phyloP scores from a whole-genome alignment of 192 early-diverging fungal genomes.

The Backusella parvicylindrica region DNA sequence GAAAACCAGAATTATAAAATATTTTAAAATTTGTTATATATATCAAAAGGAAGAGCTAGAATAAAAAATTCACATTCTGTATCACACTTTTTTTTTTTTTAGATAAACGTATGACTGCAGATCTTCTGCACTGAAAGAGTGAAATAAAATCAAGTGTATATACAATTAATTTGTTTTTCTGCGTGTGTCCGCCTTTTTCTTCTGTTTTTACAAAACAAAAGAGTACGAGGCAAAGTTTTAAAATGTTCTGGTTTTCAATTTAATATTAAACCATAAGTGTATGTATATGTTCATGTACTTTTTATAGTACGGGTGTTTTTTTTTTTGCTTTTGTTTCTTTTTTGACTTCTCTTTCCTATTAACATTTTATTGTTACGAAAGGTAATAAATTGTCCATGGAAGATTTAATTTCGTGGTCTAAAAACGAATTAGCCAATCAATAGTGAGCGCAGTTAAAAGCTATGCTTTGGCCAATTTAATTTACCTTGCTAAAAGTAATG shows the following conservation, averaged over 20 bases:
- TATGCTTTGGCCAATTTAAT: background rate
- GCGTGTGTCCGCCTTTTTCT: background rate
- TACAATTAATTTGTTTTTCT: background rate
- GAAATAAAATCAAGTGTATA: background rate
- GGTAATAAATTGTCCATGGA: background rate
- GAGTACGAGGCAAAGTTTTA: background rate
- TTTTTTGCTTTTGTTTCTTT: too few species aligned
- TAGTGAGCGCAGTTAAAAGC: background rate
- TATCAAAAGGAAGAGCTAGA: background rate
- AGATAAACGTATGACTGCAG: background rate
- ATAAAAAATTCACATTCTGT: background rate
- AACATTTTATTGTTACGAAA: background rate
- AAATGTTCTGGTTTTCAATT: background rate
- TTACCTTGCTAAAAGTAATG: background rate
- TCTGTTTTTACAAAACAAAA: background rate
- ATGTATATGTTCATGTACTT: background rate
- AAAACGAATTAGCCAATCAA: background rate
- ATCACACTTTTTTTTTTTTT: background rate
- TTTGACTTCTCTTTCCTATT: background rate
- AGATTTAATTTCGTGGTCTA: background rate
- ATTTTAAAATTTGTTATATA: background rate
- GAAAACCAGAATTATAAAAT: background rate
- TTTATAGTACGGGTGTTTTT: background rate
- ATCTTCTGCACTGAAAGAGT: background rate
- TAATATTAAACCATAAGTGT: background rate